Percentiles rank a stretch among this genome's conserved stretches.
phyloP scores from a whole-genome alignment of 176 grass and related monocot species.

The Poa pratensis region DNA sequence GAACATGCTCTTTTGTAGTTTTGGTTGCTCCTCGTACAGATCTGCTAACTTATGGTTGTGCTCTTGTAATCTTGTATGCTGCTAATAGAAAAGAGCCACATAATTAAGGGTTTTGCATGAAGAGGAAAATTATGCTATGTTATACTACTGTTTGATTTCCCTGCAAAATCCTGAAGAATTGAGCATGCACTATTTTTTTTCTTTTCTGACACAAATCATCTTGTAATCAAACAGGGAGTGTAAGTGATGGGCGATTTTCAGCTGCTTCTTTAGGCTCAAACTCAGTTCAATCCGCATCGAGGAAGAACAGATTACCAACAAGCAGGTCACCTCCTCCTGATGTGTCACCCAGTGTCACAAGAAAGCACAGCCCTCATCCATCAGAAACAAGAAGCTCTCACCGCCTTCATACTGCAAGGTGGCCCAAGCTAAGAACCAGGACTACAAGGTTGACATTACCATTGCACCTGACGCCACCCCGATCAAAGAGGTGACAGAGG shows the following conservation, averaged over 20 bases:
- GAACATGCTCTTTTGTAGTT: conserved; percentile 41
- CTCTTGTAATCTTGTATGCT: conserved; percentile 26
- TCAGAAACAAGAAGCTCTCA: conserved; percentile 78
- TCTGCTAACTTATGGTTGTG: conserved; percentile 36
- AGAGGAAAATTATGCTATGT: conserved; percentile 22
- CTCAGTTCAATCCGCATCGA: conserved; percentile 53
- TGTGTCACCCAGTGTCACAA: conserved; percentile 60
- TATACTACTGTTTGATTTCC: conserved; percentile 12
- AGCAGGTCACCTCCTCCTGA: conserved; percentile 70
- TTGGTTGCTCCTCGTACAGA: conserved; percentile 35
- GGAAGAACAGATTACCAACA: conserved; percentile 50
- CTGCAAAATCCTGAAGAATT: conserved; percentile 3
- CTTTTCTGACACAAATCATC: background rate
- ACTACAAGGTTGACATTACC: conserved; percentile 65
- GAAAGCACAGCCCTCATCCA: conserved; percentile 53
- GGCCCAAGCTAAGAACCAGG: conserved; percentile 53
- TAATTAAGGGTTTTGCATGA: conserved; percentile 6
- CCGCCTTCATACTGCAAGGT: conserved; percentile 50
- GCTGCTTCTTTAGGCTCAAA: conserved; percentile 57
- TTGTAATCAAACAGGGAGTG: conserved; percentile 58
- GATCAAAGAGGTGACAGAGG: conserved; percentile 73
- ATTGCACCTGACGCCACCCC: conserved; percentile 66
- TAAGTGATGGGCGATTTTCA: conserved; percentile 53
- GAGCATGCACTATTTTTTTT: background rate
- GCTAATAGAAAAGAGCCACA: conserved; percentile 8